Conservation (phyloP, 2,329 filamentous ascomycete genomes). For the Epichloe sp. region DNA sequence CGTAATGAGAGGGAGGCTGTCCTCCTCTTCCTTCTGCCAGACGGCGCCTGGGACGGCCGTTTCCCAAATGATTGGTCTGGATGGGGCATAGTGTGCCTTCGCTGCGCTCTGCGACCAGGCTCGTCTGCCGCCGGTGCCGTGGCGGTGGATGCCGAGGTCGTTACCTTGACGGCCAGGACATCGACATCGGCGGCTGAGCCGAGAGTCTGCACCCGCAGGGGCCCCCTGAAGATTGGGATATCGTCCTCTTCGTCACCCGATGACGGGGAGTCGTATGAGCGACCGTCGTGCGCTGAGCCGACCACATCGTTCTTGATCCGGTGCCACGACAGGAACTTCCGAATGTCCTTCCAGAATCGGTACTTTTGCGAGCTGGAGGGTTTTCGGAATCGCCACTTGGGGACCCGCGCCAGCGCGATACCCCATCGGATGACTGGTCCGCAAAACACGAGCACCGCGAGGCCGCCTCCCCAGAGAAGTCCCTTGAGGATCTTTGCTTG, state of each 20-base stretch:
- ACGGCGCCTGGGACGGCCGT: conserved; percentile 40
- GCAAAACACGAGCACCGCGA: conserved; percentile 62
- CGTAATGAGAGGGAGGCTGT: conserved; percentile 50
- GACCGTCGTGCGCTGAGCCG: conserved; percentile 18
- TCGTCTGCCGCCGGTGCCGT: background rate
- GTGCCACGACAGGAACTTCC: conserved; percentile 30
- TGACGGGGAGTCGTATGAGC: conserved; percentile 17
- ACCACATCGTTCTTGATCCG: conserved; percentile 30
- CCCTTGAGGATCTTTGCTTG: conserved; percentile 78
- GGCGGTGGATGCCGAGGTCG: background rate
- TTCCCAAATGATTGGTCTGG: conserved; percentile 20
- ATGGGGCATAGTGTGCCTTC: conserved; percentile 42
- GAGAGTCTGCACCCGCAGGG: conserved; percentile 18
- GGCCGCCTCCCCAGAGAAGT: conserved; percentile 74
- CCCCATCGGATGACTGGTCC: conserved; percentile 68
- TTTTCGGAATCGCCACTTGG: conserved; percentile 76
- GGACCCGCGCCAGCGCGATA: conserved; percentile 73
- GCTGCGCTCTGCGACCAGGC: conserved; percentile 15
- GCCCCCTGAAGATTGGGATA: conserved; percentile 9
- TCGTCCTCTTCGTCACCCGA: conserved; percentile 21
- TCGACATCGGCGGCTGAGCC: conserved; percentile 8
- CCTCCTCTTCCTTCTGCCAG: conserved; percentile 53
- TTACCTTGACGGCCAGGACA: background rate
- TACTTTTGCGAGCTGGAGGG: conserved; percentile 24
- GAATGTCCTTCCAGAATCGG: conserved; percentile 26